Conservation (phyloP, 2,329 filamentous ascomycete species). For the Tolypocladium endophyticum region DNA sequence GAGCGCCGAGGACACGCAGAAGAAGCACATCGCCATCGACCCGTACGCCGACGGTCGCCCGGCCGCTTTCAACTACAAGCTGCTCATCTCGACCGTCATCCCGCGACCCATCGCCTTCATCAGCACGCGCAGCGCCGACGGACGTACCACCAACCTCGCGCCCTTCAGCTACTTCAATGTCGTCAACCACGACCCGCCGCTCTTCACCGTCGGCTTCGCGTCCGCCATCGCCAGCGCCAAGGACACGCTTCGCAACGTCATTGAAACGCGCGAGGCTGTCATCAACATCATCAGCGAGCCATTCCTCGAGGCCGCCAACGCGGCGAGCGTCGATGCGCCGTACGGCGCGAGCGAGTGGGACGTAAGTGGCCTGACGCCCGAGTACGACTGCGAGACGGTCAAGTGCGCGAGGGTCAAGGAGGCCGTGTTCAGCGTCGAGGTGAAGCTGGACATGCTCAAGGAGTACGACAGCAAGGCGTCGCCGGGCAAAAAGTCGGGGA, state of each 20-base stretch:
- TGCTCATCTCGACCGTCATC: slow-evolving; percentile 73
- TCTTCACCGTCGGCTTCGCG: slow-evolving; percentile 56
- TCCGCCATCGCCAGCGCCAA: slow-evolving; percentile 46
- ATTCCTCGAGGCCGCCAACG: slow-evolving; percentile 80
- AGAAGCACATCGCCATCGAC: slow-evolving; percentile 65
- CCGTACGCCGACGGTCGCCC: slow-evolving; percentile 63
- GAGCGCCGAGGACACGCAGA: slow-evolving; percentile 9
- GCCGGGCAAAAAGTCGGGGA: slow-evolving; percentile 65
- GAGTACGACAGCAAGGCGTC: slow-evolving; percentile 67
- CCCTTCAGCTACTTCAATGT: slow-evolving; percentile 84
- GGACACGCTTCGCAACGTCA: slow-evolving; percentile 67
- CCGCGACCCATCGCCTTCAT: slow-evolving; percentile 70
- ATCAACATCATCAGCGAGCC: slow-evolving; percentile 83
- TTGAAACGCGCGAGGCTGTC: slow-evolving; percentile 62
- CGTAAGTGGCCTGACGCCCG: slow-evolving; percentile 64
- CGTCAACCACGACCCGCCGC: slow-evolving; percentile 74
- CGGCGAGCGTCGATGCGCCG: slow-evolving; percentile 67
- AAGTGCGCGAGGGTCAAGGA: slow-evolving; percentile 66
- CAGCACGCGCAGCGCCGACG: slow-evolving; percentile 47
- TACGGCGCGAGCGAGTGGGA: slow-evolving; percentile 71
- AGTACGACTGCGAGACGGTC: slow-evolving; percentile 52
- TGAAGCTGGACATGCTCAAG: slow-evolving; percentile 59
- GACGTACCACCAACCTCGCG: slow-evolving; percentile 59
- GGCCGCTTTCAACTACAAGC: slow-evolving; percentile 73
- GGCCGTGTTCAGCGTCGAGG: slow-evolving; percentile 75